Evolutionary conservation across 2,329 filamentous ascomycete species (phyloP).

Genomic region (Claviceps sp.): DNA sequence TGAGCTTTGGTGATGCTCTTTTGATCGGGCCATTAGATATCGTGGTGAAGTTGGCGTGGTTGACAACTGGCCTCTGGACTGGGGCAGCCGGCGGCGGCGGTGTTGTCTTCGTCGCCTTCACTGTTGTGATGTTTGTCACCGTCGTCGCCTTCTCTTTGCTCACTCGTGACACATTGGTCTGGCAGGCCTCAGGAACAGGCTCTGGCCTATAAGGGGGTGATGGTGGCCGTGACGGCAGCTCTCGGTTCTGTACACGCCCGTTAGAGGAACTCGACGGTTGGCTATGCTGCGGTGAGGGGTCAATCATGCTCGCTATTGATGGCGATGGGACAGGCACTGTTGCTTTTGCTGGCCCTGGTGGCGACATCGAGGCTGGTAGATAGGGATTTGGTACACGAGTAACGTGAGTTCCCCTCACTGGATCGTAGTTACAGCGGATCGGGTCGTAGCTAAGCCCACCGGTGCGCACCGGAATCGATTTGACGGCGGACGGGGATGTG

Average conservation of each 20-base stretch:
- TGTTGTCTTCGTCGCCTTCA: neutral
- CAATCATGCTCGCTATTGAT: slow-evolving; percentile 81
- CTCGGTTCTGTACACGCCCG: slow-evolving; percentile 19
- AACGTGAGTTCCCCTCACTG: slow-evolving; percentile 48
- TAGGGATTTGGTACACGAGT: slow-evolving; percentile 36
- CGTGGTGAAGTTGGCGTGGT: slow-evolving; percentile 27
- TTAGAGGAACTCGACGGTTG: slow-evolving; percentile 16
- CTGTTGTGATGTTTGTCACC: neutral
- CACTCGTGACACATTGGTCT: slow-evolving; percentile 19
- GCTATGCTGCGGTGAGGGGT: slow-evolving; percentile 27
- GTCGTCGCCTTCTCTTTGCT: slow-evolving; percentile 18
- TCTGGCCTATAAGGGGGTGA: slow-evolving; percentile 26
- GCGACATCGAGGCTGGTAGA: slow-evolving; percentile 32
- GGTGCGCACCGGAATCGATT: slow-evolving; percentile 37
- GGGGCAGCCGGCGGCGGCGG: slow-evolving; percentile 8
- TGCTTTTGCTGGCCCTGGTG: slow-evolving; percentile 25
- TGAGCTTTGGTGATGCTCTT: slow-evolving; percentile 34
- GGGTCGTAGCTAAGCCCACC: slow-evolving; percentile 83
- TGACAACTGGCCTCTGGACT: slow-evolving; percentile 19
- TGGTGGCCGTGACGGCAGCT: slow-evolving; percentile 25
- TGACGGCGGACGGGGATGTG: slow-evolving; percentile 27
- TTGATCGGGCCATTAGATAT: slow-evolving; percentile 29
- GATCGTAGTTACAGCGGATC: slow-evolving; percentile 63
- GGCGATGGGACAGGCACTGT: slow-evolving; percentile 43
- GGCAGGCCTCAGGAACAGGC: slow-evolving; percentile 21